Percentiles rank a stretch among this genome's conserved stretches.
Evolutionary conservation across 352 stramenopile genomes (phyloP).

Genomic region (Halophytophthora polymorphica): DNA sequence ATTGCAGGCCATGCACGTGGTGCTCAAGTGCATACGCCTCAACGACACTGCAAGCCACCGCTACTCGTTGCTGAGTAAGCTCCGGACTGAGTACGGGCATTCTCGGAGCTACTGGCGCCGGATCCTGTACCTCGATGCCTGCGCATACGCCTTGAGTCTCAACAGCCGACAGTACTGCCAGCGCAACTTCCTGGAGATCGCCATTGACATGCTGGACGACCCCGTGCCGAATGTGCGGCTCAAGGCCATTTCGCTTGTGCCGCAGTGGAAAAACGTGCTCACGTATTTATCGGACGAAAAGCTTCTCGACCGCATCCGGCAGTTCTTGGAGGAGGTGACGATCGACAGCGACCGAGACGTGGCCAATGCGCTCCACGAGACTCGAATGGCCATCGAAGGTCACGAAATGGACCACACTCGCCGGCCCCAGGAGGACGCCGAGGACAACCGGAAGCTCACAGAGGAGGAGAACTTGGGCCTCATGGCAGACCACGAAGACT

Average conservation of each 20-base stretch:
- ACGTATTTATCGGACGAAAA: constrained; percentile 64
- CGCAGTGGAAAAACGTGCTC: constrained; percentile 61
- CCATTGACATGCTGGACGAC: constrained; percentile 74
- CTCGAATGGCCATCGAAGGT: constrained; percentile 39
- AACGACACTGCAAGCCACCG: constrained; percentile 70
- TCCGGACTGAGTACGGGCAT: constrained; percentile 71
- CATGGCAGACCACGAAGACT: constrained; percentile 75
- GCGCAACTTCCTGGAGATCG: constrained; percentile 71
- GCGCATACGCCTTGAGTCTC: constrained; percentile 47
- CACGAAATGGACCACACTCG: constrained; percentile 32
- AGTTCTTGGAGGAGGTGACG: constrained; percentile 58
- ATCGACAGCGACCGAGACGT: constrained; percentile 73
- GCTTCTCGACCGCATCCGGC: constrained; percentile 61
- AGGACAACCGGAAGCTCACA: constrained; percentile 56
- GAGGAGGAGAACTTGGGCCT: constrained; percentile 63
- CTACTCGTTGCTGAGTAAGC: constrained; percentile 61
- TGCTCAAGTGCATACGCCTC: constrained; percentile 66
- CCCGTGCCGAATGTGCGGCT: constrained; percentile 72
- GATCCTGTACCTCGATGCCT: constrained; percentile 71
- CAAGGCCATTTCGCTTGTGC: constrained; percentile 62
- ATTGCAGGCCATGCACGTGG: constrained; percentile 52
- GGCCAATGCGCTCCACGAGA: constrained; percentile 42
- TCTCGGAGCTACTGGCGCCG: constrained; percentile 74
- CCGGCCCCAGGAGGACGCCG: constrained; percentile 47
- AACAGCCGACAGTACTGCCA: constrained; percentile 79